Percentiles rank a stretch among this genome's conserved stretches.
These are phyloP conservation scores for Halophytophthora polymorphica DNA, from an alignment of 352 stramenopile species.

Conservation along the genomic window DNA sequence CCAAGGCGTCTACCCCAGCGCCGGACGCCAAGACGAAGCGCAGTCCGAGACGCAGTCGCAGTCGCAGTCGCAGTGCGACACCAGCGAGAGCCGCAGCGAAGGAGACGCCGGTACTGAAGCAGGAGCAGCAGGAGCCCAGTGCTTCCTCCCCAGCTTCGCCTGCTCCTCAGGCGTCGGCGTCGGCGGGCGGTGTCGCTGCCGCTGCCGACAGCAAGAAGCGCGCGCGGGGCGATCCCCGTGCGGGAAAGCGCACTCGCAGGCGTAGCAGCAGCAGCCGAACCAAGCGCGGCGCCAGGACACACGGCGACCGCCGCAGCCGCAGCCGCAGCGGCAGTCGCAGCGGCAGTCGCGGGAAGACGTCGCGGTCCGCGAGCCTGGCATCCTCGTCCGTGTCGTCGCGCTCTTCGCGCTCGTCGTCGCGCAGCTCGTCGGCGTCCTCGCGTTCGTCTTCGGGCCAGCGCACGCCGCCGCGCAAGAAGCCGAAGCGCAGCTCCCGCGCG, in stretches of 20 bases:
- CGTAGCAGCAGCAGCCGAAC: not conserved
- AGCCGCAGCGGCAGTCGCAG: no score
- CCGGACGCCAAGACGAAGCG: no score
- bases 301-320: no score
- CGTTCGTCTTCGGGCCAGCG: constrained; percentile 4
- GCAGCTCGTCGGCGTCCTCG: constrained; percentile 14
- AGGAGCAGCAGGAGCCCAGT: not conserved
- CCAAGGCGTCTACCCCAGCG: not conserved
- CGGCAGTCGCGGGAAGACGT: not conserved
- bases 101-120: no score
- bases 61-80: not conserved
- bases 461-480: constrained; percentile 36
- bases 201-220: not conserved
- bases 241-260: not conserved
- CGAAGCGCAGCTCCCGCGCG: constrained; percentile 1
- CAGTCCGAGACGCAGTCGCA: no score
- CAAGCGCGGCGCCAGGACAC: no score
- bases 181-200: not conserved
- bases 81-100: not conserved
- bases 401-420: constrained; percentile 12
- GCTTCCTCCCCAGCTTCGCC: not conserved
- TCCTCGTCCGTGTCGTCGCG: constrained; percentile 16
- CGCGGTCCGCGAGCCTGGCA: constrained; percentile 3
- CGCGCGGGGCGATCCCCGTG: not conserved
- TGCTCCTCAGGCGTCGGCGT: no score